These are phyloP conservation scores for Bertia moriformis DNA, from an alignment of 2,329 filamentous ascomycete species.

Conservation along the genomic window DNA sequence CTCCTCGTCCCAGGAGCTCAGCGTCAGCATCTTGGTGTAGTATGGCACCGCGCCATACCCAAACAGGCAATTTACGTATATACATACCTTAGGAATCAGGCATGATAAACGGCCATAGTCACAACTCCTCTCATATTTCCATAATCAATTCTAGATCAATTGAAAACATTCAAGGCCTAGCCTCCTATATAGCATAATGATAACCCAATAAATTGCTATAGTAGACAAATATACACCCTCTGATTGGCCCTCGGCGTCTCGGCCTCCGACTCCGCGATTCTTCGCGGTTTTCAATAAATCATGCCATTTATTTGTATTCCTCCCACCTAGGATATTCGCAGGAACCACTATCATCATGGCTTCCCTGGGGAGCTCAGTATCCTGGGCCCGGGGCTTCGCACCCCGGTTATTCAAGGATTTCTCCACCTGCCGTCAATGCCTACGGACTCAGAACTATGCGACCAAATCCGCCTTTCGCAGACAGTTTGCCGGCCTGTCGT, in stretches of 20 bases:
- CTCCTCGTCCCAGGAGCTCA: no score
- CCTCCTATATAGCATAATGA: no score
- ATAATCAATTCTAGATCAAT: no score
- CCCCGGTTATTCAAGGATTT: slow-evolving; percentile 19
- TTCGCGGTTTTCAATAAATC: not conserved
- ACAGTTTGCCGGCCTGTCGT: slow-evolving; percentile 13
- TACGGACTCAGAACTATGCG: slow-evolving; percentile 14
- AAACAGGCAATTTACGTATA: no score
- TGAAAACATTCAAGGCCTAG: no score
- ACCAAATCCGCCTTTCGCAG: slow-evolving; percentile 13
- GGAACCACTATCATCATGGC: slow-evolving; percentile 14
- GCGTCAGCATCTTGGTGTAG: no score
- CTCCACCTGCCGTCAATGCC: slow-evolving; percentile 23
- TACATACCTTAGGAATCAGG: no score
- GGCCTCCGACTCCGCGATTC: not conserved
- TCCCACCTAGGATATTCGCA: not conserved
- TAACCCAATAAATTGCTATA: no score
- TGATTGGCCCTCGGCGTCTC: not conserved
- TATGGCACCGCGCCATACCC: no score
- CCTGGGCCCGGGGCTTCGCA: slow-evolving; percentile 16
- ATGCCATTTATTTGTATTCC: not conserved
- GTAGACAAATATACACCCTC: no score
- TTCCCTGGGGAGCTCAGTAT: slow-evolving; percentile 13
- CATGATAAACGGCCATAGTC: no score
- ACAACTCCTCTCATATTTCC: no score